phyloP scores from a whole-genome alignment of 805 yeast species.

The Yarrowia hollandica region DNA sequence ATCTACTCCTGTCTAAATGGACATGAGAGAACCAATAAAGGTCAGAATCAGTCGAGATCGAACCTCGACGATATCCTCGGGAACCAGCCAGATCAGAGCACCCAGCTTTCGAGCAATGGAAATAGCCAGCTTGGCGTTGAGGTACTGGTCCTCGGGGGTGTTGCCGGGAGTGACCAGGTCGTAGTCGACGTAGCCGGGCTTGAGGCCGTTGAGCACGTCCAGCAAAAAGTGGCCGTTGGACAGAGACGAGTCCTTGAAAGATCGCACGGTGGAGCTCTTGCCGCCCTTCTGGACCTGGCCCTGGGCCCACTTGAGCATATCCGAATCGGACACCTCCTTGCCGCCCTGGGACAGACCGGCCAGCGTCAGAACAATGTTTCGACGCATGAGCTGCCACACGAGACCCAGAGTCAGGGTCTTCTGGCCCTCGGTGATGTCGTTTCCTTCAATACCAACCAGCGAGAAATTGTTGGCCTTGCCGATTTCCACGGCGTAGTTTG shows the following conservation, averaged over 20 bases:
- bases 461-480: conserved; percentile 93
- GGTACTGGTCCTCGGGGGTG: conserved; percentile 82
- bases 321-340: conserved; percentile 74
- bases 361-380: conserved; percentile 86
- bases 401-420: conserved; percentile 85
- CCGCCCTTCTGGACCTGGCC: conserved; percentile 84
- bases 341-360: conserved; percentile 70
- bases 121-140: conserved; percentile 94
- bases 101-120: conserved; percentile 98
- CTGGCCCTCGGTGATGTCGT: conserved; percentile 93
- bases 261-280: conserved; percentile 66
- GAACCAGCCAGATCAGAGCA: conserved; percentile 98
- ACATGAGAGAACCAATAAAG: conserved; percentile 94
- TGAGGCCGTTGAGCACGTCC: conserved; percentile 88
- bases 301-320: conserved; percentile 93
- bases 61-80: conserved; percentile 97
- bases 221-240: conserved; percentile 78
- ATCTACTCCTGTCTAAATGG: conserved; percentile 44
- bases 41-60: conserved; percentile 91
- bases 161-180: conserved; percentile 79
- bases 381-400: conserved; percentile 98
- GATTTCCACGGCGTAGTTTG: conserved; percentile 96
- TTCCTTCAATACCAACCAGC: conserved; percentile 95
- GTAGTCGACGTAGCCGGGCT: conserved; percentile 97
- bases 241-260: conserved; percentile 79